Evolutionary conservation across 345 rosid genomes (phyloP), one percentile per base, ranked within the genome.

Genomic region (Geranium rotundifolium): DNA sequence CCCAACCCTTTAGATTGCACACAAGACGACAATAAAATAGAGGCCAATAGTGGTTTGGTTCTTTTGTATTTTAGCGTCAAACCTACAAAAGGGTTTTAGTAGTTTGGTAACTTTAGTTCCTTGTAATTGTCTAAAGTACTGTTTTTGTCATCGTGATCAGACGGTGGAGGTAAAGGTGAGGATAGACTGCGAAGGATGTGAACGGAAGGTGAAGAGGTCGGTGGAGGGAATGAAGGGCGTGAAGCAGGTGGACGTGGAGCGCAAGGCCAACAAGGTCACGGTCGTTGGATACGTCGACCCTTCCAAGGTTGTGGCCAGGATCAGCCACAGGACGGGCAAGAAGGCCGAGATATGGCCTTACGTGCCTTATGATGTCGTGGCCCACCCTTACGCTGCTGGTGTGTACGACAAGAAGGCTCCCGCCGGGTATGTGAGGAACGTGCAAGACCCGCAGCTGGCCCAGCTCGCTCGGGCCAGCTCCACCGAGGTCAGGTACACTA

Each of bases 111-210:
- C 27, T 23, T 23, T 2, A 2, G 27, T 23, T 23, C 27, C 27
- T 23, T 23, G 27, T 23, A 23, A 23, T 23, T 7, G 15, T 46
- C 31, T 18, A 17, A 19, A 23, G 2, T 29, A 4, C n/a, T 6
- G 30, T n/a, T 46, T 37, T 14, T 59, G 0, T 15, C 27, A 23
- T 23, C 27, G 1, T 63, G 58, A 68, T 69, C 87, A 87, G 99
- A 93, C 97, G 70, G 96, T 93, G 80, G 96, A 93, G 79, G 71
- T 93, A 27, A 93, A 88, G 67, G 91, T 90, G 37, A 70, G 78
- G 57, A 83, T 93, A 67, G 99, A 93, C 79, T 93, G 99, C 62
- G 97, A 93, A 72, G 99, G 99, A 62, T 93, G 99, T 64, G 99
- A 93, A 73, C 77, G 95, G 62, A 88, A 86, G 57, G 97, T 93